These are phyloP conservation scores for Aspergillus pseudoglaucus DNA, from an alignment of 2,329 filamentous ascomycete species.

Conservation along the genomic window DNA sequence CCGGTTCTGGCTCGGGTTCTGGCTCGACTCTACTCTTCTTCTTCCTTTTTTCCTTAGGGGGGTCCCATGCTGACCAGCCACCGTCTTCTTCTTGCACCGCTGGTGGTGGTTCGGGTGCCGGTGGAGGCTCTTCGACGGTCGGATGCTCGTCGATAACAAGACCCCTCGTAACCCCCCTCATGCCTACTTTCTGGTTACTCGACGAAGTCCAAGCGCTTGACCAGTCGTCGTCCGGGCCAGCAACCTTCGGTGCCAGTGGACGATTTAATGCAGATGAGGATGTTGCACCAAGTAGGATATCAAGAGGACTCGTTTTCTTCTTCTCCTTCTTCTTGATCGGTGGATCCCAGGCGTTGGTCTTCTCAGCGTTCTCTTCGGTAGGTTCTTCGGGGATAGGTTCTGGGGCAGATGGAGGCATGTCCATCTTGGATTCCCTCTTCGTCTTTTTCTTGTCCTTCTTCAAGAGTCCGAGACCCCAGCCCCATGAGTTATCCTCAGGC, in stretches of 20 bases:
- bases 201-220: conserved; percentile 16
- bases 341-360: conserved; percentile 24
- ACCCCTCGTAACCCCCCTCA: conserved; percentile 29
- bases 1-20: background rate
- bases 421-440: conserved; percentile 19
- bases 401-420: conserved; percentile 7
- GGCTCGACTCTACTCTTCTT: conserved; percentile 18
- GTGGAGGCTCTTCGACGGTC: conserved; percentile 9
- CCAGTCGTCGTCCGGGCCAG: conserved; percentile 25
- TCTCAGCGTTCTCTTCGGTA: conserved; percentile 7
- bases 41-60: conserved; percentile 21
- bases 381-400: conserved; percentile 17
- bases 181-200: conserved; percentile 36
- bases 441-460: conserved; percentile 26
- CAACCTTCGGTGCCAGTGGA: conserved; percentile 14
- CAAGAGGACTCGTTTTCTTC: conserved; percentile 17
- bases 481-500: background rate
- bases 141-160: conserved; percentile 19
- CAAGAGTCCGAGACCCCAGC: conserved; percentile 24
- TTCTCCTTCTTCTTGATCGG: conserved; percentile 26
- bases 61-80: conserved; percentile 20
- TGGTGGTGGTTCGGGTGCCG: conserved; percentile 12
- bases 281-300: conserved; percentile 7
- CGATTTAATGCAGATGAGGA: conserved; percentile 25
- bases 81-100: conserved; percentile 16